phyloP scores from a whole-genome alignment of 1,284 basidiomycete genomes.

The Xanthoconium separans region DNA sequence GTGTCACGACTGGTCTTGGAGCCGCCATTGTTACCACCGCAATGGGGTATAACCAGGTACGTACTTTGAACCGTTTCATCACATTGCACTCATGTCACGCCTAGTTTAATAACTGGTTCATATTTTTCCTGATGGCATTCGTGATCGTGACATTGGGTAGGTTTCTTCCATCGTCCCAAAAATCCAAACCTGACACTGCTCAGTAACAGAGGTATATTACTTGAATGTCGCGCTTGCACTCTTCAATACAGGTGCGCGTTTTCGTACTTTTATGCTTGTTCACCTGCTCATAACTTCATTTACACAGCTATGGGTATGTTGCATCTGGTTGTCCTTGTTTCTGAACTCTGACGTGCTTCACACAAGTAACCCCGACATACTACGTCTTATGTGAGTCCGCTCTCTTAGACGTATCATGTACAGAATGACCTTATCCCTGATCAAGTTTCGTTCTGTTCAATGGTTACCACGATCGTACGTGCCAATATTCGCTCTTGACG shows the following conservation, averaged over 20 bases:
- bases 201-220: slow-evolving; percentile 92
- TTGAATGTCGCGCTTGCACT: slow-evolving; percentile 95
- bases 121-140: slow-evolving; percentile 85
- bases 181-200: slow-evolving; percentile 20
- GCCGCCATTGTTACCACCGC: slow-evolving; percentile 87
- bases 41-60: slow-evolving; percentile 82
- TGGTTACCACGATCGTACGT: slow-evolving; percentile 79
- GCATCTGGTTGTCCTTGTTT: slow-evolving; percentile 4
- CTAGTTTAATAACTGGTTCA: slow-evolving; percentile 81
- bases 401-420: background rate
- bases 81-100: background rate
- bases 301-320: slow-evolving; percentile 70
- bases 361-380: slow-evolving; percentile 81
- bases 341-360: slow-evolving; percentile 14
- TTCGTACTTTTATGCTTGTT: background rate
- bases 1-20: slow-evolving; percentile 93
- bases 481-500: slow-evolving; percentile 8
- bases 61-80: slow-evolving; percentile 14
- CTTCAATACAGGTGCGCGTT: slow-evolving; percentile 80
- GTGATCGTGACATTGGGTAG: slow-evolving; percentile 79
- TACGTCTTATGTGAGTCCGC: slow-evolving; percentile 71
- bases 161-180: slow-evolving; percentile 25
- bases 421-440: slow-evolving; percentile 6
- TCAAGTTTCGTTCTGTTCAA: slow-evolving; percentile 65
- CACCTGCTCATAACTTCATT: slow-evolving; percentile 13